These are phyloP conservation scores for Phlegmacium glaucopus DNA, from an alignment of 768 basidiomycete species.

Conservation along the genomic window DNA sequence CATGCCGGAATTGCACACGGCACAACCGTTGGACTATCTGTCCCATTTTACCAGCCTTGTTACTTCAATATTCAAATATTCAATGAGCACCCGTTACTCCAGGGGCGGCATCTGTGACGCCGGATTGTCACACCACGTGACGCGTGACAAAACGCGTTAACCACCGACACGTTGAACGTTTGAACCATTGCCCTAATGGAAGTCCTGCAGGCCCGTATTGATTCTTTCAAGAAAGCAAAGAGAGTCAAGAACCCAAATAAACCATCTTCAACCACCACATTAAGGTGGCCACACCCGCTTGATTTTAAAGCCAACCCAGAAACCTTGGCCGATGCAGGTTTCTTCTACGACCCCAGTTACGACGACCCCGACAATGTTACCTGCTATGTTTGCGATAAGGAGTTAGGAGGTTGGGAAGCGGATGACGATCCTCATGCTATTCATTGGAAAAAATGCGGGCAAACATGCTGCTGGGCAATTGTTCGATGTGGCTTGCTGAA, in stretches of 20 bases:
- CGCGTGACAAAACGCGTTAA: no score
- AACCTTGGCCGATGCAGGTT: conserved; percentile 84
- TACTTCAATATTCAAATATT: no score
- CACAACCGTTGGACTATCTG: no score
- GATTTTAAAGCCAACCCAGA: conserved; percentile 66
- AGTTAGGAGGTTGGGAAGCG: conserved; percentile 81
- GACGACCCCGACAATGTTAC: conserved; percentile 72
- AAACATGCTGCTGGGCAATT: conserved; percentile 75
- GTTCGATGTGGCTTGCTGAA: conserved; percentile 66
- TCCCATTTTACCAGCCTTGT: no score
- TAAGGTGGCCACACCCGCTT: conserved; percentile 80
- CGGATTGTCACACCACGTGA: no score
- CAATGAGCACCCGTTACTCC: no score
- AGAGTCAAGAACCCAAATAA: conserved; percentile 57
- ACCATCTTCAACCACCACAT: conserved; percentile 37
- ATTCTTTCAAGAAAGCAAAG: conserved; percentile 65
- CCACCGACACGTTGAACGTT: conserved; percentile 20
- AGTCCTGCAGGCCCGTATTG: conserved; percentile 51
- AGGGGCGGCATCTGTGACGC: no score
- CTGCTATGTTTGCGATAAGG: conserved; percentile 83
- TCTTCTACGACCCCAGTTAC: conserved; percentile 72
- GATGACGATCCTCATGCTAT: conserved; percentile 85
- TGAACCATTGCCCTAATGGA: conserved; percentile 41
- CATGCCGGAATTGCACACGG: no score
- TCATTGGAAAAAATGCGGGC: conserved; percentile 68